Base-by-base conservation (phyloP, 2,329 filamentous ascomycete species). In the Pestalotiopsis sp. region DNA sequence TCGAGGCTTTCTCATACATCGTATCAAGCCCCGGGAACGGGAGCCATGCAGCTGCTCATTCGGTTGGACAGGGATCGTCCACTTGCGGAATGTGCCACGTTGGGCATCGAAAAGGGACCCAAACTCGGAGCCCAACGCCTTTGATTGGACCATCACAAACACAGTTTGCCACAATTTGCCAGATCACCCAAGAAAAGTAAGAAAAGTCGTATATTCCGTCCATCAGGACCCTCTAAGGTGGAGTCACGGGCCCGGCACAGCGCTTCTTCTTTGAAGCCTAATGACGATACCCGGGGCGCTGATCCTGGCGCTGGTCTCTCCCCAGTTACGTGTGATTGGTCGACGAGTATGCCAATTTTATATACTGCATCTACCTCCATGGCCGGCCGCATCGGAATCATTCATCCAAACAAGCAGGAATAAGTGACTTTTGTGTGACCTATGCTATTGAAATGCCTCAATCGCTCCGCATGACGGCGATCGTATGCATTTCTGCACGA, bases 91-190 rank as follows among this genome's bases (percentile, higher is more conserved):
- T 69, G 68, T 74, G 71, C 56, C 61, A 70, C 69, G 74, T 76
- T 76, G 74, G 75, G 75, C 75, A 76, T 68, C 63, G 72, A 76
- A 20, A n/a, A 52, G 17, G n/a, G 74, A 76, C 71, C 68, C 64
- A 70, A 70, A 64, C 72, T 71, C 70, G 17, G 17, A 52, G 69
- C 65, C 56, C 56, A 36, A 23, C 25, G 20, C 57, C 56, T 58
- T 68, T 74, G 72, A 77, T 75, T 74, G 74, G 73, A 61, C 59
- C 45, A 58, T 25, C 14, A 41, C 66, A 70, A 69, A 69, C 69
- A 70, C 69, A 68, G 67, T 70, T 72, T 69, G 71, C 71, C 69
- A 71, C 70, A 59, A 31, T 69, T 62, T 70, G 71, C 69, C 72
- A 74, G 70, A 69, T 74, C 72, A 74, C 58, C 69, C 20, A 52